A percentile compares a stretch with the other conserved stretches of the same genome.
These are phyloP conservation scores for Panus rudis DNA, from an alignment of 768 basidiomycete species.

Conservation along the genomic window DNA sequence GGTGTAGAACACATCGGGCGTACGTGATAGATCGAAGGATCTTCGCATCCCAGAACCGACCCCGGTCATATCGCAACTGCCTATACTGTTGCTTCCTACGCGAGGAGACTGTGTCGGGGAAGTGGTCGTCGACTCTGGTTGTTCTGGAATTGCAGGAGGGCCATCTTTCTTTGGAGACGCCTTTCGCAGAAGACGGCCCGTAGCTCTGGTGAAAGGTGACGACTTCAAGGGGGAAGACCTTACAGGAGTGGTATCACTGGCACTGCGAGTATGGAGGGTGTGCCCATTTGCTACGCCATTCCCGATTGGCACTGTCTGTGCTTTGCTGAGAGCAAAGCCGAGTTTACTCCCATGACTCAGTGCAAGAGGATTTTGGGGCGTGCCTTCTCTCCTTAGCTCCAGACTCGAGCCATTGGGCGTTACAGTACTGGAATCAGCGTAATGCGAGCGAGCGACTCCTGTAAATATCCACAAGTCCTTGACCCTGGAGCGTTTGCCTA, in stretches of 20 bases:
- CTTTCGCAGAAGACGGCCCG: constrained; percentile 42
- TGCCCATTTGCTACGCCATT: not conserved
- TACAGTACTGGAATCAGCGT: constrained; percentile 26
- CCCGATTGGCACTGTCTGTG: too few relatives aligned
- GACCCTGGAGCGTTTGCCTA: constrained; percentile 62
- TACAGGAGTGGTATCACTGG: constrained; percentile 7
- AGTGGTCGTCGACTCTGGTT: constrained; percentile 10
- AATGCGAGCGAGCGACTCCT: constrained; percentile 34
- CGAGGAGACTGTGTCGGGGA: not conserved
- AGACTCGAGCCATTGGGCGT: constrained; percentile 30
- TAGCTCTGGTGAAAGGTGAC: constrained; percentile 22
- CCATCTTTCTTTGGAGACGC: constrained; percentile 58
- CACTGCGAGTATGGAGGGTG: constrained; percentile 4
- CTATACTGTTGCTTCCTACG: constrained; percentile 45
- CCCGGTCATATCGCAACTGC: constrained; percentile 64
- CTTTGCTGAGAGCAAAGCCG: too few relatives aligned
- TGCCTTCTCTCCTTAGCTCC: constrained; percentile 23
- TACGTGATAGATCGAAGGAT: constrained; percentile 8
- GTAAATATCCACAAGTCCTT: constrained; percentile 79
- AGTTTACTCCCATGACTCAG: too few relatives aligned
- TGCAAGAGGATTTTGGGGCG: constrained; percentile 5
- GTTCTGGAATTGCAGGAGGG: constrained; percentile 42
- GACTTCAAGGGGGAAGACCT: constrained; percentile 17
- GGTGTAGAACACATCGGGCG: constrained; percentile 19
- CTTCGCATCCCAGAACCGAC: constrained; percentile 35